Percentiles rank a stretch among this genome's conserved stretches.
phyloP scores from a whole-genome alignment of 192 early-diverging fungal genomes.

The Neocallimastix lanati region DNA sequence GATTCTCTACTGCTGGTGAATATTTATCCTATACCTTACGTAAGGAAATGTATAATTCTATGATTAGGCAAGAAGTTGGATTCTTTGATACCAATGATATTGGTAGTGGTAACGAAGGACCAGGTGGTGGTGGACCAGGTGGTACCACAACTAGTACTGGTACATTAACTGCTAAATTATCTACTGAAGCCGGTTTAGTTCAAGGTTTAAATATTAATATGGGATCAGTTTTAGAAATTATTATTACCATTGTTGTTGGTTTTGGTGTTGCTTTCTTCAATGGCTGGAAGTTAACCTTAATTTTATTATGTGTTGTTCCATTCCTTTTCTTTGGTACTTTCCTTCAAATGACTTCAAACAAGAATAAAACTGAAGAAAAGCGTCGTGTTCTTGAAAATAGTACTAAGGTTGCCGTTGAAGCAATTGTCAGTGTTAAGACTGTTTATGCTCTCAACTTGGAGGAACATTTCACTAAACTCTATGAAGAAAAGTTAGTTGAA shows the following conservation, averaged over 20 bases:
- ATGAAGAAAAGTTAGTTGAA: background rate
- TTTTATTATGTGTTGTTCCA: constrained; percentile 47
- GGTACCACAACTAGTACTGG: background rate
- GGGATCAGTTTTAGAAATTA: constrained; percentile 9
- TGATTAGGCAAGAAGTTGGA: no score
- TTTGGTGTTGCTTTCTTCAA: constrained; percentile 24
- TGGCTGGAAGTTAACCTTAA: constrained; percentile 39
- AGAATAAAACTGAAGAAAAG: constrained; percentile 5
- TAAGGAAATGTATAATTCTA: no score
- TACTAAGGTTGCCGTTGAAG: constrained; percentile 67
- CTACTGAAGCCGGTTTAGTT: constrained; percentile 1
- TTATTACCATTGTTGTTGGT: constrained; percentile 11
- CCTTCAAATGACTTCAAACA: constrained; percentile 35
- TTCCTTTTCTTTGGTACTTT: constrained; percentile 41
- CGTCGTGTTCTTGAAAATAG: background rate
- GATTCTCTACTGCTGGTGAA: no score
- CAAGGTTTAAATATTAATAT: background rate
- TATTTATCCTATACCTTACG: no score
- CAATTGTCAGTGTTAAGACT: constrained; percentile 67
- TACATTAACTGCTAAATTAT: constrained; percentile 1
- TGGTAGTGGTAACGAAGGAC: no score
- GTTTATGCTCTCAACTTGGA: constrained; percentile 54
- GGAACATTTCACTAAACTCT: constrained; percentile 20
- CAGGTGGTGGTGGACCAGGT: no score
- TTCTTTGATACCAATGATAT: no score